These are phyloP conservation scores for Xerocomellus dryophilus DNA, from an alignment of 768 basidiomycete species.

Conservation along the genomic window DNA sequence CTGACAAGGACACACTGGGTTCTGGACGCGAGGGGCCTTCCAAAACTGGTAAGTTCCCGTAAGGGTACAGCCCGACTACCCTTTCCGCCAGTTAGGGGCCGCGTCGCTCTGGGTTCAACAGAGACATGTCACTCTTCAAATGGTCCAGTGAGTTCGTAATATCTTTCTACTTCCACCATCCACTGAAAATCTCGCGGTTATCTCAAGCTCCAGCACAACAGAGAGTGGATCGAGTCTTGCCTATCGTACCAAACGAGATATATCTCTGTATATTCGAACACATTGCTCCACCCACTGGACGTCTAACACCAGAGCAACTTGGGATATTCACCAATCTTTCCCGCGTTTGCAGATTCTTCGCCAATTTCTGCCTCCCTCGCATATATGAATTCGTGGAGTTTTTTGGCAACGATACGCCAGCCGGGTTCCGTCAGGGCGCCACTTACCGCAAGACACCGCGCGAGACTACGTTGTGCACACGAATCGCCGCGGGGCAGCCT, in stretches of 20 bases:
- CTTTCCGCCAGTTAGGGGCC: too few relatives aligned
- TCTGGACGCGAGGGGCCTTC: too few relatives aligned
- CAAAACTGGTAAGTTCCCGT: too few relatives aligned
- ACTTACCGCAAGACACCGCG: not conserved
- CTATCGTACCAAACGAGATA: constrained; percentile 44
- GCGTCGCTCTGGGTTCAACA: too few relatives aligned
- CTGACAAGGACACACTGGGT: too few relatives aligned
- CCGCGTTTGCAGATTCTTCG: constrained; percentile 44
- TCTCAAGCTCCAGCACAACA: constrained; percentile 29
- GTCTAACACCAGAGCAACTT: constrained; percentile 9
- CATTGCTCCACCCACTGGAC: constrained; percentile 22
- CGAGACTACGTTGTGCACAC: constrained; percentile 24
- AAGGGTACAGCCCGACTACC: too few relatives aligned
- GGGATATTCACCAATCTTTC: constrained; percentile 29
- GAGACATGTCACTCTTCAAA: constrained; percentile 5
- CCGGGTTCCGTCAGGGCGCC: not conserved
- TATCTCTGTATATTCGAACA: constrained; percentile 42
- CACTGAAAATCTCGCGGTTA: not conserved
- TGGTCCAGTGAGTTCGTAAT: constrained; percentile 1
- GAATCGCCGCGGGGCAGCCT: constrained; percentile 24
- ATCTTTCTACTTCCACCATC: not conserved
- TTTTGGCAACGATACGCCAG: not conserved
- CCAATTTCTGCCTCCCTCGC: constrained; percentile 37
- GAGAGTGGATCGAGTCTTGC: constrained; percentile 6
- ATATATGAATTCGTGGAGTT: constrained; percentile 36